Base-by-base conservation (phyloP, 202 grass and related monocot species). In the Setaria viridis region DNA sequence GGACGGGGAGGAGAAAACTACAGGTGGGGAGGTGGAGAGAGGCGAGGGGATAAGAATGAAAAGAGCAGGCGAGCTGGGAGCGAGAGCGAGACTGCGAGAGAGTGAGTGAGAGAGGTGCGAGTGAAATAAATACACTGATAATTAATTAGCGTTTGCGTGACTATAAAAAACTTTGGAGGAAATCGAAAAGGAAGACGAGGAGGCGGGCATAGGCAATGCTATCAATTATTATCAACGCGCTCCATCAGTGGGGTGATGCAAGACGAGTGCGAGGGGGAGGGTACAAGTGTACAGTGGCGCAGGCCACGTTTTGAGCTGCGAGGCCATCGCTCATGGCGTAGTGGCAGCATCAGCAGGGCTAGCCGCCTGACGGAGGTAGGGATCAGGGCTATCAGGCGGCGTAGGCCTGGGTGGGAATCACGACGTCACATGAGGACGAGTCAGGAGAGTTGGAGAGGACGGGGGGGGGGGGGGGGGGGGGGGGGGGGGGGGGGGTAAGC, bases 1-100 rank as follows among this genome's bases (percentile, higher is more conserved):
- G 72, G 33, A 41, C 30, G 33, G 51, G 20, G 51, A 42, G 25
- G 59, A 34, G 73, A 82, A 87, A 88, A 66, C 80, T 84, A 86
- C 78, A 86, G 78, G 56, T 86, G 48, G 82, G 79, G 83, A 82
- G 67, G 72, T 72, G 88, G 77, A 74, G 55, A 21, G 21, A 72
- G 11, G 65, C 19, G 82, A 77, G 71, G 89, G 57, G 82, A 90
- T 80, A 86, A 88, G 84, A 82, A 80, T 72, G 85, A 80, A 84
- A 77, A 85, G 82, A 39, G 50, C 16, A 19, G 2, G 9, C 8
- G 35, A 41, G 74, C 1, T 9, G 15, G 1, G 39, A 70, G 11
- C 5, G 16, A 34, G 42, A 14, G 25, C 25, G 25, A 25, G 25
- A 25, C 25, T 25, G n/a, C 0, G 25, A 25, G 25, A 25, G 25